A percentile compares a stretch with the other conserved stretches of the same genome.
These are phyloP conservation scores for Tolypocladium nubicola DNA, from an alignment of 2,329 filamentous ascomycete genomes.

Conservation along the genomic window DNA sequence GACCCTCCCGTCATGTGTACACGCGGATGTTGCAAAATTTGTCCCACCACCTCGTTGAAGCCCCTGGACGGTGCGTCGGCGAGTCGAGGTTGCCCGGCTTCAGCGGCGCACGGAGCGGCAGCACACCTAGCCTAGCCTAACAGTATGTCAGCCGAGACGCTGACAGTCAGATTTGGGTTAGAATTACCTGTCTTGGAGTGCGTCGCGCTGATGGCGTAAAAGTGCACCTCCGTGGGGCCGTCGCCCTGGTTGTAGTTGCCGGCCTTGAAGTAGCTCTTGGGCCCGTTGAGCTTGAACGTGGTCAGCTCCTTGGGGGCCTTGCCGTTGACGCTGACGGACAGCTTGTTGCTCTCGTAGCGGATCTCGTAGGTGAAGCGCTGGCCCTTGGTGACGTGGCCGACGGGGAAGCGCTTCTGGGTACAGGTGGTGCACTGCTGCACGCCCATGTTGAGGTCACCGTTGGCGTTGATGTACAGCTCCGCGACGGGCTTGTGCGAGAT, in stretches of 20 bases:
- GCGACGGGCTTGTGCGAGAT: conserved; percentile 26
- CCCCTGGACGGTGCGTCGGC: too few relatives aligned
- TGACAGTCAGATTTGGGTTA: too few relatives aligned
- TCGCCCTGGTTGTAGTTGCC: conserved; percentile 26
- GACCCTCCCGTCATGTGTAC: too few relatives aligned
- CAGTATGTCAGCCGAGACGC: too few relatives aligned
- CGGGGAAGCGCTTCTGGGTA: conserved; percentile 15
- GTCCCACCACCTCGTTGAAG: too few relatives aligned
- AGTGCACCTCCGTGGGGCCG: conserved; percentile 13
- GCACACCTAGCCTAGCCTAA: too few relatives aligned
- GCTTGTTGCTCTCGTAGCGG: conserved; percentile 19
- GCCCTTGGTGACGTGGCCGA: conserved; percentile 21
- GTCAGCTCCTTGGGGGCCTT: conserved; percentile 11
- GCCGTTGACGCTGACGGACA: conserved; percentile 21
- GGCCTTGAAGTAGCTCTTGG: conserved; percentile 25
- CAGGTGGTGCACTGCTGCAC: conserved; percentile 22
- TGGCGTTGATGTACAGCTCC: conserved; percentile 26
- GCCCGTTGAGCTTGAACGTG: conserved; percentile 16
- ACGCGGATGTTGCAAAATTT: too few relatives aligned
- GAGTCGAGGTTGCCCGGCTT: too few relatives aligned
- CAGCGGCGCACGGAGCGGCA: too few relatives aligned
- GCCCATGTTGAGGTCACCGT: conserved; percentile 23
- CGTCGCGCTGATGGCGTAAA: background rate
- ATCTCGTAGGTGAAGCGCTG: conserved; percentile 25
- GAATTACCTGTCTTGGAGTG: too few relatives aligned